Evolutionary conservation across 163 green algal species (phyloP), one percentile per base, ranked within the genome.

Genomic region (Scenedesmus sp.): DNA sequence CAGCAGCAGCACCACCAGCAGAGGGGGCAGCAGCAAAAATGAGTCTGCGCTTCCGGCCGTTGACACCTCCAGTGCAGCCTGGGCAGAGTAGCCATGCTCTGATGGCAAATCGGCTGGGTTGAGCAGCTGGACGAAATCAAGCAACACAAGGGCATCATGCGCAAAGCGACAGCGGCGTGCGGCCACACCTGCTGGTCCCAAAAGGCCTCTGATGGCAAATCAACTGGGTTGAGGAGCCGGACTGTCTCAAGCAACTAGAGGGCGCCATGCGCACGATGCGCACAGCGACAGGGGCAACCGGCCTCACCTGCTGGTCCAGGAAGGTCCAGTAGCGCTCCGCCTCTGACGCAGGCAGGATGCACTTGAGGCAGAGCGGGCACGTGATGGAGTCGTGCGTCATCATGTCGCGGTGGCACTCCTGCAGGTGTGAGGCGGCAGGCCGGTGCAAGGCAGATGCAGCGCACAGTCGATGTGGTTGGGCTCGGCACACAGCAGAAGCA

Each of bases 361-460:
- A 80, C 37, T 87, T 86, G 13, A 85, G 88, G 90, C 94, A 96
- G 33, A 95, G 79, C 20, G 94, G 94, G 89, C 94, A 96, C 30
- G 92, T 93, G 88, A 94, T 95, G 30, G 53, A 87, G 59, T 91
- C 51, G 59, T 91, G 87, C 12, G 33, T 72, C 33, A 82, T 80
- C 33, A 91, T n/a, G 26, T 91, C 79, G 13, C 26, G 35, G 65
- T 83, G 78, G 53, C 87, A 91, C 40, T 43, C 87, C 87, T 91
- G 53, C 76, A 86, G 49, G 24, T 72, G 56, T 20, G 12, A 22
- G 1, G 15, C 12, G 81, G 3, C 81, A 73, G 40, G 42, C 76
- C 9, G 24, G 61, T 56, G 46, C 46, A 56, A 73, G 61, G 5
- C 22, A 6, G 61, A 73, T 73, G 61, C 24, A 7, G 22, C 22